Evolutionary conservation across 2,329 filamentous ascomycete species (phyloP).

Genomic region (Neurospora crassa): DNA sequence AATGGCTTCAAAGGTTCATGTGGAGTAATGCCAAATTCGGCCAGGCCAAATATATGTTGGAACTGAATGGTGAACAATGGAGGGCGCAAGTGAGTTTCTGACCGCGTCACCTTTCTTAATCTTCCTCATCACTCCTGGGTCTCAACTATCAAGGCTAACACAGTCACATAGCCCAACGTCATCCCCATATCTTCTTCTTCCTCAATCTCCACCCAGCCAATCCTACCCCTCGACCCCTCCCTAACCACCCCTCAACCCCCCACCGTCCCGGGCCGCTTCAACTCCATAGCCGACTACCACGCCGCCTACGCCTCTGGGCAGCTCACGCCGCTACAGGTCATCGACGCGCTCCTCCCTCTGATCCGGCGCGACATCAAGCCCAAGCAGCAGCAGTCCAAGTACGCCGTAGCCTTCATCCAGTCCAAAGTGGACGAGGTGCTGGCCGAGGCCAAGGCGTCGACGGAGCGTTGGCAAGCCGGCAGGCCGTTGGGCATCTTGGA

Average conservation of each 20-base stretch:
- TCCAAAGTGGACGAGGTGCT: conserved; percentile 52
- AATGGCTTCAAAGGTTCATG: conserved; percentile 51
- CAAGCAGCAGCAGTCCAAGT: conserved; percentile 35
- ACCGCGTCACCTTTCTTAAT: not conserved
- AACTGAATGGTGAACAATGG: conserved; percentile 33
- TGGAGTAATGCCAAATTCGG: conserved; percentile 60
- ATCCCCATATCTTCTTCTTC: conserved; percentile 32
- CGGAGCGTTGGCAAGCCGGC: conserved; percentile 59
- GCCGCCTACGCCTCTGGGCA: conserved; percentile 60
- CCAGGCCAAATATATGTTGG: conserved; percentile 34
- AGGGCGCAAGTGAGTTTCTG: conserved; percentile 36
- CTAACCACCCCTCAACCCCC: conserved; percentile 32
- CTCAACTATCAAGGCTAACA: not conserved
- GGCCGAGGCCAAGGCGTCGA: conserved; percentile 62
- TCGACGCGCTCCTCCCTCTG: conserved; percentile 60
- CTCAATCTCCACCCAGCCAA: conserved; percentile 21
- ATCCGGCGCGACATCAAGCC: conserved; percentile 50
- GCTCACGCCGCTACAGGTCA: conserved; percentile 63
- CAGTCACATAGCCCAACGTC: conserved; percentile 40
- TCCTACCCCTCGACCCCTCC: conserved; percentile 32
- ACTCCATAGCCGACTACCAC: conserved; percentile 68
- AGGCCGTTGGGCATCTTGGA: conserved; percentile 61
- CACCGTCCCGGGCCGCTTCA: conserved; percentile 43
- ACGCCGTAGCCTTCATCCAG: conserved; percentile 66
- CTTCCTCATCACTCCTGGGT: not conserved